Conservation (phyloP, 495 filamentous ascomycete species). For the Daldinia decipiens region DNA sequence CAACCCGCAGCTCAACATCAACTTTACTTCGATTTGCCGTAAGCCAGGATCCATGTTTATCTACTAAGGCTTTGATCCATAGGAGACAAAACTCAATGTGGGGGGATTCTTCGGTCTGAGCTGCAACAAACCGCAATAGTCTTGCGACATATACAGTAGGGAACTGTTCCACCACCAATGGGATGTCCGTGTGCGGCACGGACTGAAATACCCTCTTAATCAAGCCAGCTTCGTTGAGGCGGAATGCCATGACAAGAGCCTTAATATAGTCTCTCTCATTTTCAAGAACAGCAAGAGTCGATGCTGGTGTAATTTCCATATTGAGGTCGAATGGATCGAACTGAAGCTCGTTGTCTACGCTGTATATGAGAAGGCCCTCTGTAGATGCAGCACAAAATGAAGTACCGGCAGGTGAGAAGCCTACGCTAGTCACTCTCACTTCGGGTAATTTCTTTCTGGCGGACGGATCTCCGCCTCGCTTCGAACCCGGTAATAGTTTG, state of each 20-base stretch:
- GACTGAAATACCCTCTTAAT: slow-evolving; percentile 85
- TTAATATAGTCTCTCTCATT: slow-evolving; percentile 84
- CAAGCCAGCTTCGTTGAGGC: slow-evolving; percentile 81
- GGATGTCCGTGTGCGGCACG: slow-evolving; percentile 78
- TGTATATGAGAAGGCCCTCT: slow-evolving; percentile 93
- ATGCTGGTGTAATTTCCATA: slow-evolving; percentile 86
- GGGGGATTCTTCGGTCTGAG: slow-evolving; percentile 86
- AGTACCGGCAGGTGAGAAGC: slow-evolving; percentile 87
- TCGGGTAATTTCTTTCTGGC: slow-evolving; percentile 78
- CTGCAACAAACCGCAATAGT: slow-evolving; percentile 84
- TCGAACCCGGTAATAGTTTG: slow-evolving; percentile 84
- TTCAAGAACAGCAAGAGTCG: slow-evolving; percentile 76
- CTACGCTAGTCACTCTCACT: slow-evolving; percentile 84
- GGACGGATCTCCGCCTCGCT: slow-evolving; percentile 81
- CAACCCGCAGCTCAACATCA: slow-evolving; percentile 80
- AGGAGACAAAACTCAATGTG: slow-evolving; percentile 93
- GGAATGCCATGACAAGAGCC: slow-evolving; percentile 95
- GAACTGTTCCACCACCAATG: slow-evolving; percentile 79
- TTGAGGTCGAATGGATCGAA: slow-evolving; percentile 98
- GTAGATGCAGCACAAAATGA: slow-evolving; percentile 95
- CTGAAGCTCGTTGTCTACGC: slow-evolving; percentile 77
- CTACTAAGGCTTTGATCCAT: slow-evolving; percentile 89
- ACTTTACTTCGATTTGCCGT: slow-evolving; percentile 79
- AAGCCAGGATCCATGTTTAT: slow-evolving; percentile 82
- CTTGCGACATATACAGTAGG: slow-evolving; percentile 87